These are phyloP conservation scores for Baeospora myosura DNA, from an alignment of 1,284 basidiomycete species.

Conservation along the genomic window DNA sequence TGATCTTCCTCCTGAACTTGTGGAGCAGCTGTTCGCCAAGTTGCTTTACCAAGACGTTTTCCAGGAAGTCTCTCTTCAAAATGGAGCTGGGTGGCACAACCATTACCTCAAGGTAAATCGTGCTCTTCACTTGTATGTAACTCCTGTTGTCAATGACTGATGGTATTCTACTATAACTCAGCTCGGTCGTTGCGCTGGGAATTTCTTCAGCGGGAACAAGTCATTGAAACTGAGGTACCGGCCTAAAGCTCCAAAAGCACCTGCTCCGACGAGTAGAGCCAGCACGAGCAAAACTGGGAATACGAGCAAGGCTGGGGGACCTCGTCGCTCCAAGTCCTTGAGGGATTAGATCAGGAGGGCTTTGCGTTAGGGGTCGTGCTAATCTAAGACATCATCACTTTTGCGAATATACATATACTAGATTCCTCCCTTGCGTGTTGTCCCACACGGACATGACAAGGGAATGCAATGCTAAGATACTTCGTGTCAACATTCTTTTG, in stretches of 20 bases:
- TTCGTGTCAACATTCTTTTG: too few species aligned
- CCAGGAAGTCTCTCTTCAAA: conserved; percentile 22
- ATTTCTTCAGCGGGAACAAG: conserved; percentile 1
- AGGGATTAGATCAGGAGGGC: neutral
- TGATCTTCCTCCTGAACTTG: conserved; percentile 37
- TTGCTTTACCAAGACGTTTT: conserved; percentile 40
- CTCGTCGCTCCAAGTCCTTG: neutral
- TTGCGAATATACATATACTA: neutral
- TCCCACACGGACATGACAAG: too few species aligned
- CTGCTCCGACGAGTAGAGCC: neutral
- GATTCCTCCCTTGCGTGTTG: neutral
- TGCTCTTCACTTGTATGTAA: neutral
- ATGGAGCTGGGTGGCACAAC: conserved; percentile 27
- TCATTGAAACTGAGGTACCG: conserved; percentile 5
- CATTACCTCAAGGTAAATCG: conserved; percentile 31
- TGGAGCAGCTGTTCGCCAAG: conserved; percentile 59
- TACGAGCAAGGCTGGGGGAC: neutral
- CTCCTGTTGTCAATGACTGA: neutral
- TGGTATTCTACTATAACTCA: neutral
- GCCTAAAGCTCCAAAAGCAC: conserved; percentile 4
- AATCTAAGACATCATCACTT: neutral
- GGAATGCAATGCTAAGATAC: too few species aligned
- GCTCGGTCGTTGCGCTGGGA: conserved; percentile 1
- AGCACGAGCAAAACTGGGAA: neutral
- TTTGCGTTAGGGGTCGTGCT: neutral